These are phyloP conservation scores for Trichomonas tenax DNA, from an alignment of 208 protist genomes.

Conservation along the genomic window DNA sequence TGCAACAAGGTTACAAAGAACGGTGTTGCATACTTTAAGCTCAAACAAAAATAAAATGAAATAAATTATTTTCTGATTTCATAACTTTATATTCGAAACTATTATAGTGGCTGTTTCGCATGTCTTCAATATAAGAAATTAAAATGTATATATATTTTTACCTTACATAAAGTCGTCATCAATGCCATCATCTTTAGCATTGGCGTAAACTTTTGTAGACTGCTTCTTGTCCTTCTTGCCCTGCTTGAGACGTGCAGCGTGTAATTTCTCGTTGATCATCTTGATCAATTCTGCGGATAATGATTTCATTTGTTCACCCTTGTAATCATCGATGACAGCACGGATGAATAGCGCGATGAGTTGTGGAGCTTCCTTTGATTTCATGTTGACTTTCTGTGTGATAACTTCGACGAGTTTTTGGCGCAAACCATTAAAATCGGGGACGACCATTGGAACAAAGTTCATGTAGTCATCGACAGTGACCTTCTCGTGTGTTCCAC, in stretches of 20 bases:
- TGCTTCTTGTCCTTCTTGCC: background rate
- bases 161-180: background rate
- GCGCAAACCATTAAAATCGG: background rate
- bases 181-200: background rate
- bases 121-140: no score
- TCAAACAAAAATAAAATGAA: background rate
- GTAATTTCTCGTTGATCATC: background rate
- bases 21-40: background rate
- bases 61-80: no score
- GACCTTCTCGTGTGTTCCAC: background rate
- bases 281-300: background rate
- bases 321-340: background rate
- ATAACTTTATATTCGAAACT: no score
- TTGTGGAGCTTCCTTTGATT: background rate
- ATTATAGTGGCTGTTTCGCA: no score
- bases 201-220: background rate
- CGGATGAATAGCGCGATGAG: background rate
- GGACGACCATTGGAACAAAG: background rate
- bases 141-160: background rate
- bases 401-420: background rate
- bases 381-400: background rate
- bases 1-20: background rate
- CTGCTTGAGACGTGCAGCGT: background rate
- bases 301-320: background rate
- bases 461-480: background rate